A percentile compares a stretch with the other conserved stretches of the same genome.
Conservation (phyloP, 768 basidiomycete species). For the Dacryopinax primogenitus region DNA sequence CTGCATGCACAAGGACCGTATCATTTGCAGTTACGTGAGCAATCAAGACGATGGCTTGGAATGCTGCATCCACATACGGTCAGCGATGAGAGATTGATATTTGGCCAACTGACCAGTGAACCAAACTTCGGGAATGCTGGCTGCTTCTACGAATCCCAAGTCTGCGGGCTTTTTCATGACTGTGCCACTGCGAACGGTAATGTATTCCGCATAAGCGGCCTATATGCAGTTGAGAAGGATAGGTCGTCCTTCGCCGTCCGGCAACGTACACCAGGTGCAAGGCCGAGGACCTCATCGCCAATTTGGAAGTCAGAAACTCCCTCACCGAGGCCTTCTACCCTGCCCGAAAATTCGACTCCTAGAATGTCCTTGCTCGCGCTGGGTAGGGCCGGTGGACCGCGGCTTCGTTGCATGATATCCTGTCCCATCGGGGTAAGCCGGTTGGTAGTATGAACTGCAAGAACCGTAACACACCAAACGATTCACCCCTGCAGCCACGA, state of each 20-base stretch:
- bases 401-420: neutral
- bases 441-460: neutral
- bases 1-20: constrained; percentile 77
- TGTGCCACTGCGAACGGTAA: constrained; percentile 51
- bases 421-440: no score
- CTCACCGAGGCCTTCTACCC: constrained; percentile 41
- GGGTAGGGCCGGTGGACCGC: neutral
- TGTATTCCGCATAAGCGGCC: constrained; percentile 88
- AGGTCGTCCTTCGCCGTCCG: neutral
- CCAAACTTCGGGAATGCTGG: constrained; percentile 78
- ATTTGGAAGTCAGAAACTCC: constrained; percentile 42
- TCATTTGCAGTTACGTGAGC: constrained; percentile 58
- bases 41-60: constrained; percentile 50
- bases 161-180: constrained; percentile 59
- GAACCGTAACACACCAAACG: constrained; percentile 80
- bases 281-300: constrained; percentile 64
- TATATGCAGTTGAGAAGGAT: constrained; percentile 21
- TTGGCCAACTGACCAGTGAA: constrained; percentile 54
- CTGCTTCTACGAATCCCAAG: constrained; percentile 73
- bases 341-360: constrained; percentile 79
- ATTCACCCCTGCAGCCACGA: constrained; percentile 78
- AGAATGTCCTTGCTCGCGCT: constrained; percentile 42
- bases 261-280: constrained; percentile 58
- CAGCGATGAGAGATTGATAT: neutral
- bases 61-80: constrained; percentile 30